Evolutionary conservation across 768 basidiomycete genomes (phyloP).

Genomic region (Pseudohyphozyma bogoriensis): DNA sequence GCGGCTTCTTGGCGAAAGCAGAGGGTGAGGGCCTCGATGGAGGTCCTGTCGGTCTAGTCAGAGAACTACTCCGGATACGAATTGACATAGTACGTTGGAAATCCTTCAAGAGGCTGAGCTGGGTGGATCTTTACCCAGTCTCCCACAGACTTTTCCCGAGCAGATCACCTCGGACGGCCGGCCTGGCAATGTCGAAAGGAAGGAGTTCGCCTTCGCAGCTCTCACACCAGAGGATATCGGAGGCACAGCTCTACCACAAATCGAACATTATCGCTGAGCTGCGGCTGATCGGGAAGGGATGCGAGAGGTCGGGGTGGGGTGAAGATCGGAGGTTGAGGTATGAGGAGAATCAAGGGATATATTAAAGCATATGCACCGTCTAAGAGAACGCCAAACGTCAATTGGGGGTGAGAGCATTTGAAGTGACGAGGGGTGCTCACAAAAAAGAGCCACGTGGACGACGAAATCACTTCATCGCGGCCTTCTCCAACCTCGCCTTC

Average conservation of each 20-base stretch:
- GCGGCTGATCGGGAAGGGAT: neutral
- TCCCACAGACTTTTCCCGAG: no score
- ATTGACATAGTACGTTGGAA: no score
- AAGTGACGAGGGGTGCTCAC: neutral
- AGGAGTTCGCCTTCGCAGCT: neutral
- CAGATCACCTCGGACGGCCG: no score
- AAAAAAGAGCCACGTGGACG: neutral
- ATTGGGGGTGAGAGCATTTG: neutral
- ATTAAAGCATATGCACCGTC: neutral
- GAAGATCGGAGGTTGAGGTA: neutral
- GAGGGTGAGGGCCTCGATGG: no score
- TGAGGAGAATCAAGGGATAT: neutral
- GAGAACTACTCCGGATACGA: no score
- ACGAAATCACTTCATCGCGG: neutral
- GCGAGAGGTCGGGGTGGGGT: neutral
- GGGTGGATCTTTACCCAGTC: no score
- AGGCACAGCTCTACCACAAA: neutral
- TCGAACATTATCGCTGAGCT: neutral
- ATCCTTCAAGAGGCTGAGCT: no score
- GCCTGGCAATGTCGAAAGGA: neutral
- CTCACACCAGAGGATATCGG: neutral
- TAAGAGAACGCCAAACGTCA: neutral
- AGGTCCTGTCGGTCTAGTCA: no score
- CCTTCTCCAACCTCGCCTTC: conserved; percentile 4
- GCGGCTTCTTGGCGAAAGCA: no score